Base-by-base conservation (phyloP, 2,329 filamentous ascomycete genomes). In the Apiospora kogelbergensis region DNA sequence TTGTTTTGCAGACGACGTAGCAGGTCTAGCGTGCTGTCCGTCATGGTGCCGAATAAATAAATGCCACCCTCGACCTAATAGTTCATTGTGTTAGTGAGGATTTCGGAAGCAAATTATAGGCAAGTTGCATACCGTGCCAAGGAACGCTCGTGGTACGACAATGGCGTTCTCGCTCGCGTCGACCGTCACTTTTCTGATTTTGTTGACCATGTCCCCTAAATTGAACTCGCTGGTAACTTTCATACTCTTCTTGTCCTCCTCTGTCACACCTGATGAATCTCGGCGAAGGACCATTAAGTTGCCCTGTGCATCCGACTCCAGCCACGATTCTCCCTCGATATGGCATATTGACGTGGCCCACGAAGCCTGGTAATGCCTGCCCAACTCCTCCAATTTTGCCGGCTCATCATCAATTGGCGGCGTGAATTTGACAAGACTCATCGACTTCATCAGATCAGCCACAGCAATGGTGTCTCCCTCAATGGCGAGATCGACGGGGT, bases 21-120 rank as follows among this genome's bases (percentile, higher is more conserved):
- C 15, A 97, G 84, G 73, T 97, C 92, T 76, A 94, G 91, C 67
- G 92, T 89, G 4, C 86, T 79, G 0, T 91, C 85, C 3, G 90
- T 85, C 72, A 99, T 94, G 7, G 92, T 88, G 0, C 92, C 94
- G 75, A 96, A 95, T 72, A 99, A 89, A 79, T 97, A 98, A 65
- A 99, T 91, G 0, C 92, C 92, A 33, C 96, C 96, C 79, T 98
- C 95, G 64, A 95, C 89, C 93, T 96, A n/a, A n/a, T n/a, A n/a
- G 74, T 69, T 60, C 3, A 26, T 37, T 66, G 68, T 11, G 2
- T 63, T 26, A 48, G 66, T 22, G 67, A 5, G 4, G 11, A 40
- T 17, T 37, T 42, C 40, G 13, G 5, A 24, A n/a, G 30, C 7
- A 11, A 22, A 1, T 37, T 42, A 42, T 4, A 15, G 11, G 17